These are phyloP conservation scores for Marchantia paleacea DNA, from an alignment of 225 moss, liverwort and hornwort genomes.

Conservation along the genomic window DNA sequence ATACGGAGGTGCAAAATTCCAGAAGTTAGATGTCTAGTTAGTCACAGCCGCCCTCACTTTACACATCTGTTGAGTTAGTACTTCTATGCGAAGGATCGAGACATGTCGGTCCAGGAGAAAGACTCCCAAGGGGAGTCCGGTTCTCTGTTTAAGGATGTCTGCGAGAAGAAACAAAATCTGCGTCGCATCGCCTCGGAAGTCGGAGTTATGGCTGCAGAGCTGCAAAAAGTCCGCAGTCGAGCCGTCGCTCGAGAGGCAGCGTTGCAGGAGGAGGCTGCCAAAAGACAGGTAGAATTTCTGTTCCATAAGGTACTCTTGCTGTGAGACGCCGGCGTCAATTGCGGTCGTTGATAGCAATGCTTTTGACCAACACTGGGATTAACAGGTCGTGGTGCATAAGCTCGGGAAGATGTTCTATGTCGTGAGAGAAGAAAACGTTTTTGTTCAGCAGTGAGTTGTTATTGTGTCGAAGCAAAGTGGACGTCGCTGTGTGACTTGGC, in stretches of 20 bases:
- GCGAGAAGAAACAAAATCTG: slow-evolving; percentile 29
- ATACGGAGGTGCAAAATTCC: neutral
- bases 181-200: slow-evolving; percentile 25
- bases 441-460: too few species aligned
- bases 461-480: too few species aligned
- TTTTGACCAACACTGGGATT: neutral
- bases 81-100: slow-evolving; percentile 2
- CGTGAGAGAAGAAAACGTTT: neutral
- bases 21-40: neutral
- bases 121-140: slow-evolving; percentile 7
- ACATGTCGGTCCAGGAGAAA: slow-evolving; percentile 16
- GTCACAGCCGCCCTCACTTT: neutral
- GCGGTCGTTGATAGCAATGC: neutral
- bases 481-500: too few species aligned
- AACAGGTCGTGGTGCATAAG: neutral
- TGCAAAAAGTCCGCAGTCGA: slow-evolving; percentile 19
- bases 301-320: neutral
- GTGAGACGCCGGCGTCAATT: neutral
- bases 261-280: slow-evolving; percentile 24
- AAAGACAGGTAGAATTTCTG: slow-evolving; percentile 17
- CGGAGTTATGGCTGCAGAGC: slow-evolving; percentile 30
- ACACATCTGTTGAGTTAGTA: neutral
- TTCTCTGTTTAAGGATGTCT: slow-evolving; percentile 17
- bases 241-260: slow-evolving; percentile 24
- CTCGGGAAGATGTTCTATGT: neutral